These are phyloP conservation scores for Glycyrrhiza uralensis DNA, from an alignment of 306 rosid genomes.

Conservation along the genomic window DNA sequence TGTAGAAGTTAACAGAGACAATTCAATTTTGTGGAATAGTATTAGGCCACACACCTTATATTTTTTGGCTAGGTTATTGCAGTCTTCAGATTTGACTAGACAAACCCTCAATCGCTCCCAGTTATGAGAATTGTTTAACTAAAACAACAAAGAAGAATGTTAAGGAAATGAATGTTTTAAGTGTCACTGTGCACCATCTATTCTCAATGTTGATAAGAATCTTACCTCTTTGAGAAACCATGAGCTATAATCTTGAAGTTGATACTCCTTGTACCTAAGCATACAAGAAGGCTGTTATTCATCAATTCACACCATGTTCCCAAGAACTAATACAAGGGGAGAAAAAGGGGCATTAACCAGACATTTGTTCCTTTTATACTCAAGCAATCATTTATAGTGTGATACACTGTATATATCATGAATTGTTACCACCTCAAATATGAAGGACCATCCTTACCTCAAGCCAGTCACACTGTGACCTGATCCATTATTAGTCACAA, in stretches of 20 bases:
- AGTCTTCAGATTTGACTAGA: slow-evolving; percentile 84
- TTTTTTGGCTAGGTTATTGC: slow-evolving; percentile 62
- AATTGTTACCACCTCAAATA: neutral
- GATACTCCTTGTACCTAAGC: slow-evolving; percentile 92
- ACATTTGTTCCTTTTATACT: neutral
- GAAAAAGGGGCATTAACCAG: neutral
- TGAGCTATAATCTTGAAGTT: slow-evolving; percentile 83
- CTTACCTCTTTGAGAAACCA: slow-evolving; percentile 89
- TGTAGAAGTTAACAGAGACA: neutral
- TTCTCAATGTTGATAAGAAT: slow-evolving; percentile 3
- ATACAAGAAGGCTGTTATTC: slow-evolving; percentile 23
- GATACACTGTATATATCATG: neutral
- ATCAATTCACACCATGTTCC: neutral
- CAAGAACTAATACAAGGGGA: slow-evolving; percentile 6
- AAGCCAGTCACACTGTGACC: slow-evolving; percentile 75
- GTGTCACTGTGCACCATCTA: neutral
- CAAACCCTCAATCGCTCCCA: slow-evolving; percentile 78
- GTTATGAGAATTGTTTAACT: slow-evolving; percentile 81
- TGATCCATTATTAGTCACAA: slow-evolving; percentile 83
- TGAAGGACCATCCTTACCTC: slow-evolving; percentile 51
- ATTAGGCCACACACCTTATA: slow-evolving; percentile 61
- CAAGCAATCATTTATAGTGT: neutral
- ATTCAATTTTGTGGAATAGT: neutral
- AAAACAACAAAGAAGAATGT: slow-evolving; percentile 13
- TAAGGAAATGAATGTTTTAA: slow-evolving; percentile 16